Percentiles rank a stretch among this genome's conserved stretches.
phyloP scores from a whole-genome alignment of 2,329 filamentous ascomycete species.

The Colletotrichum neosansevieriae region DNA sequence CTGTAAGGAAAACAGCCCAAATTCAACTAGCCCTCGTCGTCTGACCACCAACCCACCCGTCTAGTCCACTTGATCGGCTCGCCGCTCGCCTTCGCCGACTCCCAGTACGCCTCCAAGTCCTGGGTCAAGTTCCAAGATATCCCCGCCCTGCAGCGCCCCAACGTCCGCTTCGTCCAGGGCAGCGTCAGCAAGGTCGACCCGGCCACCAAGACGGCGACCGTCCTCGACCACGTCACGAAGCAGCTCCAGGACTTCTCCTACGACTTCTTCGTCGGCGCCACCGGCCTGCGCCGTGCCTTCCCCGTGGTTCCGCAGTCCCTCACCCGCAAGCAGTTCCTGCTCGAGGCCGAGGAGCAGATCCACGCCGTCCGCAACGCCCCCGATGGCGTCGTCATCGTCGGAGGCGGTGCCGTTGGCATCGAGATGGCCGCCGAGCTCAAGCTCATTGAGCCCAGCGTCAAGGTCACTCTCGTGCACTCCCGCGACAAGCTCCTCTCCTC shows the following conservation, averaged over 20 bases:
- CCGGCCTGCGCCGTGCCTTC: constrained; percentile 77
- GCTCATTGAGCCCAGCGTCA: constrained; percentile 70
- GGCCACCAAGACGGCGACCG: constrained; percentile 68
- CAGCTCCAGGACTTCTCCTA: constrained; percentile 63
- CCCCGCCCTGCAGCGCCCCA: constrained; percentile 71
- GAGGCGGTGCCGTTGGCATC: constrained; percentile 82
- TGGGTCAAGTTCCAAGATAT: constrained; percentile 79
- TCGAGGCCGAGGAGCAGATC: constrained; percentile 72
- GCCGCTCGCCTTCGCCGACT: constrained; percentile 76
- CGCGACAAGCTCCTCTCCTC: constrained; percentile 77
- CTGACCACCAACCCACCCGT: constrained; percentile 22
- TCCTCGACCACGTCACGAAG: constrained; percentile 62
- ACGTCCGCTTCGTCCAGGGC: constrained; percentile 75
- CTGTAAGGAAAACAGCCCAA: constrained; percentile 65
- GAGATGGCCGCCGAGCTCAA: constrained; percentile 87
- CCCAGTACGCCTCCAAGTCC: constrained; percentile 72
- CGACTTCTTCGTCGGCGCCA: constrained; percentile 81
- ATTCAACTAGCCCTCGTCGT: background rate
- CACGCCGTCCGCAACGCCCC: constrained; percentile 62
- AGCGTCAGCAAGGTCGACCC: constrained; percentile 72
- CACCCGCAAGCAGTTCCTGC: constrained; percentile 71
- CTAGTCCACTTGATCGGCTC: constrained; percentile 81
- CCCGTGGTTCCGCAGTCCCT: constrained; percentile 79
- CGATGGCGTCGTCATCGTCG: constrained; percentile 77
- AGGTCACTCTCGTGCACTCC: constrained; percentile 82